Evolutionary conservation across 75 land plant genomes (phyloP).

Genomic region (Cryptomeria japonica): DNA sequence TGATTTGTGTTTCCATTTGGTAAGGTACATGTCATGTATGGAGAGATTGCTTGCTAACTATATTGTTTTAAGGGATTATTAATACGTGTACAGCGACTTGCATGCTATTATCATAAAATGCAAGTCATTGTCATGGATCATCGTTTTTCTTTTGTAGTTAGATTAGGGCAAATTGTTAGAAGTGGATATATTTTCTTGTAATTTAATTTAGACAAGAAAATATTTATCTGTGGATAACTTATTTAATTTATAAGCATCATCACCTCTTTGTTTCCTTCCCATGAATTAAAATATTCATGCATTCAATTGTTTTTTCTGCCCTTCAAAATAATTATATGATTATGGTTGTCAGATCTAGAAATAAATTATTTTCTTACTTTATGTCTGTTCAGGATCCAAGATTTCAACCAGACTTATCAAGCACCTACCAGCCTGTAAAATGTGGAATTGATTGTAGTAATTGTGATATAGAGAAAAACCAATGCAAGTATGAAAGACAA

Average conservation of each 20-base stretch:
- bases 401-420: slow-evolving; percentile 75
- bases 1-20: background rate
- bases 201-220: background rate
- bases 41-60: background rate
- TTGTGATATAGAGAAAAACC: slow-evolving; percentile 55
- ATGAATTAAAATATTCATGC: background rate
- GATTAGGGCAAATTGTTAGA: background rate
- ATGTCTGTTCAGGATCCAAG: slow-evolving; percentile 72
- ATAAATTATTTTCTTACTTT: background rate
- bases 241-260: background rate
- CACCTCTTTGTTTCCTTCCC: background rate
- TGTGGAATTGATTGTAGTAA: slow-evolving; percentile 64
- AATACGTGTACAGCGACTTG: background rate
- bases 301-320: background rate
- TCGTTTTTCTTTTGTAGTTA: background rate
- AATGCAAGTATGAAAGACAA: slow-evolving; percentile 79
- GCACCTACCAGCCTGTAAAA: slow-evolving; percentile 72
- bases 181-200: background rate
- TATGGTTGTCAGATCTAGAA: background rate
- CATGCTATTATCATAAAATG: background rate
- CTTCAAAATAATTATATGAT: background rate
- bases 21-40: background rate
- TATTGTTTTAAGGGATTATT: background rate
- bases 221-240: background rate
- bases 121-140: background rate